Percentiles rank a stretch among this genome's conserved stretches.
phyloP scores from a whole-genome alignment of 768 basidiomycete genomes.

The Mrakia gelida region DNA sequence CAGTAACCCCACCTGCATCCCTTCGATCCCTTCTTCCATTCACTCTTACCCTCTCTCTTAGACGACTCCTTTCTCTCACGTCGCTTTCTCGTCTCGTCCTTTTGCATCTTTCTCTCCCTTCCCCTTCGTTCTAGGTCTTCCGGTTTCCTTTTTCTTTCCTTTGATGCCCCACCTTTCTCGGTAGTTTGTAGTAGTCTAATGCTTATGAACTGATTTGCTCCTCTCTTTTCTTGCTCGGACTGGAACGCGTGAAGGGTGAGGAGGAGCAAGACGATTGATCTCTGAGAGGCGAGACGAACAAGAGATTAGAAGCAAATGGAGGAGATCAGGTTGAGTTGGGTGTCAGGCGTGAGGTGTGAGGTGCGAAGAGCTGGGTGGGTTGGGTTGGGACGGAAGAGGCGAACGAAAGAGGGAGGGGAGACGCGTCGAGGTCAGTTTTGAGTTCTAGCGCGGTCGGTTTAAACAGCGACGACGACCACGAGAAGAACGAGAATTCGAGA shows the following conservation, averaged over 20 bases:
- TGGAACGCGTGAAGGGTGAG: not conserved
- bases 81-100: not conserved
- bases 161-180: not conserved
- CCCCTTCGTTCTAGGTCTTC: not conserved
- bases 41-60: not conserved
- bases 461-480: too few species aligned
- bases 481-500: too few species aligned
- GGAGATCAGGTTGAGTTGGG: too few species aligned
- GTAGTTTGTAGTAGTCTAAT: not conserved
- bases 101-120: not conserved
- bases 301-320: too few species aligned
- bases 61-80: not conserved
- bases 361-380: not conserved
- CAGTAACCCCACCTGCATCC: not conserved
- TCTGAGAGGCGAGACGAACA: too few species aligned
- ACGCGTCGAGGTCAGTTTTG: too few species aligned
- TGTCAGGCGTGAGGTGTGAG: not conserved
- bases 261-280: too few species aligned
- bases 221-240: not conserved
- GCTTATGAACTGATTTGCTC: not conserved
- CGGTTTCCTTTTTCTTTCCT: not conserved
- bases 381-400: not conserved
- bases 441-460: too few species aligned
- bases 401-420: too few species aligned
- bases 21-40: not conserved